Conservation (phyloP, 169 alveolate genomes). For the Plasmodium chabaudi region DNA sequence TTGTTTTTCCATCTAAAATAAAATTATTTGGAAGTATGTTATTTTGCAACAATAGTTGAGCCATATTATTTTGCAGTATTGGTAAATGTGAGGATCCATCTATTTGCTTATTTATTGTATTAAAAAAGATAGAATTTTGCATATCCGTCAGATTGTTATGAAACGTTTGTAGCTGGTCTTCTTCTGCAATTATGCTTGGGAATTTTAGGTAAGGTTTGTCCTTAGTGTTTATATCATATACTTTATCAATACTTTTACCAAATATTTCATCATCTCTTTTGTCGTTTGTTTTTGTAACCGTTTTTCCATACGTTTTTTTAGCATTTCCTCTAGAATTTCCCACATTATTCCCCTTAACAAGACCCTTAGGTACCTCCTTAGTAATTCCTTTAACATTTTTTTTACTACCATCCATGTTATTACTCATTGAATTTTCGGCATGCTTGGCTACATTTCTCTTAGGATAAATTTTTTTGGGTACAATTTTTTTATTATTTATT, state of each 20-base stretch:
- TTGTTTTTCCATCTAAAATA: slow-evolving; percentile 5
- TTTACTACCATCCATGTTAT: no score
- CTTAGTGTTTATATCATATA: not conserved
- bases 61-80: slow-evolving; percentile 13
- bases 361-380: no score
- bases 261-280: no score
- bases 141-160: slow-evolving; percentile 63
- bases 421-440: no score
- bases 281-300: no score
- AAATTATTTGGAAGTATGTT: slow-evolving; percentile 3
- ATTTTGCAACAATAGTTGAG: slow-evolving; percentile 9
- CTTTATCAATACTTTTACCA: not conserved
- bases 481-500: no score
- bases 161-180: slow-evolving; percentile 27
- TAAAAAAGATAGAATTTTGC: slow-evolving; percentile 61
- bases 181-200: not conserved
- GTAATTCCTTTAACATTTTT: no score
- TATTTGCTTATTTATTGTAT: slow-evolving; percentile 46
- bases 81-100: slow-evolving; percentile 29
- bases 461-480: no score
- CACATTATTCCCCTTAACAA: no score
- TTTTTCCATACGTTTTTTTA: no score
- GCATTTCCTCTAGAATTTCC: no score
- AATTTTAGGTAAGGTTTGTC: not conserved
- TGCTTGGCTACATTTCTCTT: no score